phyloP scores from a whole-genome alignment of 306 rosid genomes.

The Fragaria iinumae region DNA sequence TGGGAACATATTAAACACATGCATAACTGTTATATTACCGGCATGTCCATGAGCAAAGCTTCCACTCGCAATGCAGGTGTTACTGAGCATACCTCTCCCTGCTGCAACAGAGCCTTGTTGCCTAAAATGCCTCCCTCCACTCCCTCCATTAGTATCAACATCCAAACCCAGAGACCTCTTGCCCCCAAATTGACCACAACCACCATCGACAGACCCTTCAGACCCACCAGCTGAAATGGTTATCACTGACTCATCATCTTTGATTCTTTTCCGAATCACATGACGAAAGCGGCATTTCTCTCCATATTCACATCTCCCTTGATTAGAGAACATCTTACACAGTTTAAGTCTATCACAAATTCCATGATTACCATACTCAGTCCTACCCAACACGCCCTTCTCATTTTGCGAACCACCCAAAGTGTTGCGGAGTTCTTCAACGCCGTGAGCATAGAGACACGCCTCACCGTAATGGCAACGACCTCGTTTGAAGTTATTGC shows the following conservation, averaged over 20 bases:
- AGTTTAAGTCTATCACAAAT: constrained; percentile 1
- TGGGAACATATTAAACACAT: neutral
- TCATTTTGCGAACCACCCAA: neutral
- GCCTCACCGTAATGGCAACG: constrained; percentile 17
- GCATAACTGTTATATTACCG: constrained; percentile 10
- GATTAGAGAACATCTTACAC: constrained; percentile 33
- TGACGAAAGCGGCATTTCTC: constrained; percentile 46
- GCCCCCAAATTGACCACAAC: constrained; percentile 12
- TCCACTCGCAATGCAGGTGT: constrained; percentile 22
- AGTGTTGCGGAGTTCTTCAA: constrained; percentile 21
- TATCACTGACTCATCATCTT: constrained; percentile 18
- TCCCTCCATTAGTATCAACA: constrained; percentile 7
- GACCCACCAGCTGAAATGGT: neutral
- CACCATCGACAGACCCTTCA: neutral
- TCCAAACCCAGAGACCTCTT: constrained; percentile 14
- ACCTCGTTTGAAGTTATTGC: constrained; percentile 34
- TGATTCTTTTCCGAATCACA: neutral
- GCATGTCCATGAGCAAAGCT: constrained; percentile 31
- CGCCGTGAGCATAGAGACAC: constrained; percentile 38
- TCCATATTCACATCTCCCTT: constrained; percentile 35
- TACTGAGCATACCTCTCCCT: constrained; percentile 17
- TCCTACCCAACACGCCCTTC: neutral
- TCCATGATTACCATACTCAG: neutral
- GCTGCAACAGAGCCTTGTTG: neutral
- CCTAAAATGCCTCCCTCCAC: neutral